phyloP scores from a whole-genome alignment of 768 basidiomycete species.

The Leccinum arenicola region DNA sequence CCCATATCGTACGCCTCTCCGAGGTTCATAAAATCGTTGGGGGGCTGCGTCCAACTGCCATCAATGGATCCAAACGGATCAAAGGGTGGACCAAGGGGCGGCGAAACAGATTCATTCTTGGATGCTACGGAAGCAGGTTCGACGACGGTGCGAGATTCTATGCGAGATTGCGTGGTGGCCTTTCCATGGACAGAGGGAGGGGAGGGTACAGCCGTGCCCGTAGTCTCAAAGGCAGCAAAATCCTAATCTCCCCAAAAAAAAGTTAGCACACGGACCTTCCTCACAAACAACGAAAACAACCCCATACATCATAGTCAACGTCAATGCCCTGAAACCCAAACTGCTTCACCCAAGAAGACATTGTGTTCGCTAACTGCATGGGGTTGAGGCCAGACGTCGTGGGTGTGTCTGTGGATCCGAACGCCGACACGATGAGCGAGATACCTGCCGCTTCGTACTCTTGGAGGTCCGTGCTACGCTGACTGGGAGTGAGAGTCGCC shows the following conservation, averaged over 20 bases:
- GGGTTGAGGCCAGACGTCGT: conserved; percentile 31
- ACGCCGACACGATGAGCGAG: conserved; percentile 51
- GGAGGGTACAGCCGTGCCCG: conserved; percentile 38
- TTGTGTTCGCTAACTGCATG: conserved; percentile 16
- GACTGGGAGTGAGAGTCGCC: conserved; percentile 33
- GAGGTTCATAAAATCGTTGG: conserved; percentile 36
- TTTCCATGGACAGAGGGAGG: conserved; percentile 49
- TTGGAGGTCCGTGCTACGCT: conserved; percentile 40
- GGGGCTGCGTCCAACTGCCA: conserved; percentile 37
- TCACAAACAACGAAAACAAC: not conserved
- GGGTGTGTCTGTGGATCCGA: conserved; percentile 40
- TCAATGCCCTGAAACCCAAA: conserved; percentile 49
- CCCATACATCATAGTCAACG: conserved; percentile 44
- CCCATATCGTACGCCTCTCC: conserved; percentile 42
- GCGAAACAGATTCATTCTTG: conserved; percentile 17
- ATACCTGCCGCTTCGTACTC: conserved; percentile 52
- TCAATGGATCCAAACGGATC: conserved; percentile 45
- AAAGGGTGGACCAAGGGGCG: conserved; percentile 32
- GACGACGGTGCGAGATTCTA: conserved; percentile 26
- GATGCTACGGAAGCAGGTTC: conserved; percentile 8
- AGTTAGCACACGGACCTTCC: not conserved
- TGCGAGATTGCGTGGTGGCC: conserved; percentile 4
- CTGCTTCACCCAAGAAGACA: conserved; percentile 44
- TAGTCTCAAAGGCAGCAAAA: conserved; percentile 22
- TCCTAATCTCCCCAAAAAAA: conserved; percentile 13